Conservation (phyloP, 163 green algal genomes). For the Chloroidium sp. region DNA sequence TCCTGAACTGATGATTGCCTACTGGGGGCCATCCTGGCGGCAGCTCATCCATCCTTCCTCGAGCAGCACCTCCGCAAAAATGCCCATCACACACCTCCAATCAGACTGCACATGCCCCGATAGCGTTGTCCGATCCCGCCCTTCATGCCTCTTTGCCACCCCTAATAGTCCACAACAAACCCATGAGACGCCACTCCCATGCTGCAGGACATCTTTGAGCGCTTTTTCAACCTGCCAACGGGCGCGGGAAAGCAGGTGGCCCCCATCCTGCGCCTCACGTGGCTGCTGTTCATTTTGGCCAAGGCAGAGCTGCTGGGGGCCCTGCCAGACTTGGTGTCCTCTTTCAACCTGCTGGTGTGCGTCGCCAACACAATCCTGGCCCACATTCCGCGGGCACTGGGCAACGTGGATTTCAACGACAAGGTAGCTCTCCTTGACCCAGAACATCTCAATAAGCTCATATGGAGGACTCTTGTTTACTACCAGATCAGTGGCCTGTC, state of each 20-base stretch:
- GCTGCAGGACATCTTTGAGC: conserved; percentile 35
- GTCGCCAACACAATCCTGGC: conserved; percentile 44
- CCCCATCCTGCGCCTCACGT: conserved; percentile 28
- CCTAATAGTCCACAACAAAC: background rate
- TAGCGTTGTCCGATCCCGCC: background rate
- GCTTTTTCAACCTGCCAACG: conserved; percentile 11
- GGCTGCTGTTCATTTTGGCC: conserved; percentile 54
- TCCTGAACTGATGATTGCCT: too few species aligned
- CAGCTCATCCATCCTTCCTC: too few species aligned
- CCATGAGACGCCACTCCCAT: background rate
- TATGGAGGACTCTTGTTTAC: too few species aligned
- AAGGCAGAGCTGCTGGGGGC: conserved; percentile 49
- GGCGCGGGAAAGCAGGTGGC: conserved; percentile 1
- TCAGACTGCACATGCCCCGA: too few species aligned
- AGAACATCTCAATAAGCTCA: too few species aligned
- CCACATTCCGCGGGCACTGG: conserved; percentile 19
- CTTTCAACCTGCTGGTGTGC: conserved; percentile 57
- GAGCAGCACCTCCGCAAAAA: too few species aligned
- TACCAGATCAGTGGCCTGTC: too few species aligned
- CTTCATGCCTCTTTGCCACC: background rate
- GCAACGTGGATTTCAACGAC: background rate
- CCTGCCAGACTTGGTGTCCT: conserved; percentile 61
- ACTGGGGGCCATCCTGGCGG: too few species aligned
- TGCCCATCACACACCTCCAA: too few species aligned
- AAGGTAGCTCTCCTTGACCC: background rate